Percentiles rank a stretch among this genome's conserved stretches.
These are phyloP conservation scores for Roridomyces roridus DNA, from an alignment of 768 basidiomycete genomes.

Conservation along the genomic window DNA sequence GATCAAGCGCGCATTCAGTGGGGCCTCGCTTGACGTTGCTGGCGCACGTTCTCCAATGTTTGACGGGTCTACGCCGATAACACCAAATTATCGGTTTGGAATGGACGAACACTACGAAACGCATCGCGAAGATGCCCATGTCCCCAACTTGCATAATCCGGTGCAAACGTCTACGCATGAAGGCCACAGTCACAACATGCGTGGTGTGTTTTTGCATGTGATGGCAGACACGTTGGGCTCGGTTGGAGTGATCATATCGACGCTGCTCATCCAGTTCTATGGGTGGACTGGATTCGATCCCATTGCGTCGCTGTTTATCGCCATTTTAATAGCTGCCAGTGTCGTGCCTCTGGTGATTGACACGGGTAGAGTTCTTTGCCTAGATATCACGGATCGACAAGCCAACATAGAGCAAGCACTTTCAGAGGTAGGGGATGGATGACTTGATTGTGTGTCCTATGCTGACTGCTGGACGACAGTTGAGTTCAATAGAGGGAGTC, in stretches of 20 bases:
- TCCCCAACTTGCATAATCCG: constrained; percentile 57
- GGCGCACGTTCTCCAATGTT: constrained; percentile 28
- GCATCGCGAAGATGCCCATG: constrained; percentile 42
- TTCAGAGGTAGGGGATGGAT: constrained; percentile 55
- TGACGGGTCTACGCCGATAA: constrained; percentile 59
- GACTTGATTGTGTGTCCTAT: background rate
- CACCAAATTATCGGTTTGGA: constrained; percentile 65
- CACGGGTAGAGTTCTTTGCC: constrained; percentile 83
- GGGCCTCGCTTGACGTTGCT: constrained; percentile 47
- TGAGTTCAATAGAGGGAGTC: constrained; percentile 78
- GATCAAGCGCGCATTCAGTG: constrained; percentile 44
- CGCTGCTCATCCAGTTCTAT: constrained; percentile 91
- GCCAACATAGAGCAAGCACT: constrained; percentile 62
- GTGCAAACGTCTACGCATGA: constrained; percentile 65
- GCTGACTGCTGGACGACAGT: constrained; percentile 45
- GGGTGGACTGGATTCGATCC: constrained; percentile 99
- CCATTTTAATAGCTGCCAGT: constrained; percentile 91
- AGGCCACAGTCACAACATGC: constrained; percentile 98
- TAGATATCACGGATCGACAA: constrained; percentile 80
- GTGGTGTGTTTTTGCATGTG: constrained; percentile 97
- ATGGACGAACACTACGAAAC: constrained; percentile 57
- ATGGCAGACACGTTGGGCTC: constrained; percentile 98
- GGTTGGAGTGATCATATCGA: constrained; percentile 97
- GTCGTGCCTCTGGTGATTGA: constrained; percentile 96
- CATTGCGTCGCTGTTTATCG: constrained; percentile 96